Conservation (phyloP, 2,329 filamentous ascomycete species). For the Parascedosporium putredinis region DNA sequence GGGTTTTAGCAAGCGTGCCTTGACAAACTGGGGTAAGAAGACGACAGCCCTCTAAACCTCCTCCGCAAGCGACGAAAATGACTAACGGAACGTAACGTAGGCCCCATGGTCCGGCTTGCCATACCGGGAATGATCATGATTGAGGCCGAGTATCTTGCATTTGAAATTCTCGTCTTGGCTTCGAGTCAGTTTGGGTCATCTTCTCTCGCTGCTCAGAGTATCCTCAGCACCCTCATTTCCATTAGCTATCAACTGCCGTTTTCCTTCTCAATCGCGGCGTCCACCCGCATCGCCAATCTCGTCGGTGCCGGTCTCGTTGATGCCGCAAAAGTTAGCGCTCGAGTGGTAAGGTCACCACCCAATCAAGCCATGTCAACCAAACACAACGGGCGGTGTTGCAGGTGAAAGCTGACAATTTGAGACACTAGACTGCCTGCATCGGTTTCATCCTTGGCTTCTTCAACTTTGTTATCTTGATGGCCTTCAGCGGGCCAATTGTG, state of each 20-base stretch:
- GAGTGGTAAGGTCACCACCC: conserved; percentile 55
- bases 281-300: conserved; percentile 81
- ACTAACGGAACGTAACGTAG: conserved; percentile 17
- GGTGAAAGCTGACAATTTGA: background rate
- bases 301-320: conserved; percentile 78
- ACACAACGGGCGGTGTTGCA: too few species aligned
- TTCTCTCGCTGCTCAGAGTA: conserved; percentile 77
- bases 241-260: conserved; percentile 90
- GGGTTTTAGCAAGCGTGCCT: conserved; percentile 62
- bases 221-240: conserved; percentile 66
- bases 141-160: conserved; percentile 84
- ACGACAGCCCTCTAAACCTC: conserved; percentile 18
- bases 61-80: background rate
- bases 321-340: conserved; percentile 70
- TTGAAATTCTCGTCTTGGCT: conserved; percentile 81
- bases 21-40: conserved; percentile 60
- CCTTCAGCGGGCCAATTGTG: conserved; percentile 63
- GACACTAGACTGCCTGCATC: conserved; percentile 39
- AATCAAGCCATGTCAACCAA: too few species aligned
- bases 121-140: conserved; percentile 90
- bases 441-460: conserved; percentile 64
- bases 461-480: conserved; percentile 61
- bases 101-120: conserved; percentile 71
- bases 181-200: conserved; percentile 70
- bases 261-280: conserved; percentile 77